phyloP scores from a whole-genome alignment of 2,329 filamentous ascomycete genomes.

The Phyllosticta paracitricarpa region DNA sequence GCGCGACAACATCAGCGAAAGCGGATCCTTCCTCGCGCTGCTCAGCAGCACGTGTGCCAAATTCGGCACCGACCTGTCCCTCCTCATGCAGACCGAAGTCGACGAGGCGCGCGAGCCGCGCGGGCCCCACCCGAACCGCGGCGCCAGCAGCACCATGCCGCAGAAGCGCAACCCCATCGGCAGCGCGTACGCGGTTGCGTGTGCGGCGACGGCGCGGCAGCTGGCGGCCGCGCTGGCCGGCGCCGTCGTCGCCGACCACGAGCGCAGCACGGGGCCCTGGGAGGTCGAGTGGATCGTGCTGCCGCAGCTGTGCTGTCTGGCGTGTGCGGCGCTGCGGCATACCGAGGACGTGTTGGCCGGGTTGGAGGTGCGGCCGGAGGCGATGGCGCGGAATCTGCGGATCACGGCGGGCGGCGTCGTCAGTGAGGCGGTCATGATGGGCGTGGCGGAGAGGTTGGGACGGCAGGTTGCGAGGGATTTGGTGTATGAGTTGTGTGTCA shows the following conservation, averaged over 20 bases:
- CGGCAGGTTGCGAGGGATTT: conserved; percentile 19
- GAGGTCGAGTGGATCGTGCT: conserved; percentile 24
- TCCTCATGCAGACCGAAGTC: conserved; percentile 23
- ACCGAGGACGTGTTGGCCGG: conserved; percentile 18
- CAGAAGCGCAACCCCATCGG: conserved; percentile 31
- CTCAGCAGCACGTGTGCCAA: conserved; percentile 20
- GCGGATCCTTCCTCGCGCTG: conserved; percentile 18
- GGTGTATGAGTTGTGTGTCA: neutral
- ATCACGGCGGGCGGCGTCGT: conserved; percentile 26
- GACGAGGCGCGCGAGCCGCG: conserved; percentile 25
- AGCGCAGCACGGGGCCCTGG: conserved; percentile 22
- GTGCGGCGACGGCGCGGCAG: conserved; percentile 17
- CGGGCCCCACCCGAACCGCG: conserved; percentile 39
- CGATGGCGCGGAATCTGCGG: conserved; percentile 18
- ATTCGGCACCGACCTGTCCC: conserved; percentile 20
- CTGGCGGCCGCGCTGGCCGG: conserved; percentile 18
- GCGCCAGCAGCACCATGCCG: conserved; percentile 48
- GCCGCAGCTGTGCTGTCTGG: conserved; percentile 20
- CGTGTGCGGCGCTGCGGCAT: conserved; percentile 17
- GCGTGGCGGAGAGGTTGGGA: conserved; percentile 23
- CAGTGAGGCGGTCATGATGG: conserved; percentile 32
- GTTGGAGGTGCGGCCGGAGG: conserved; percentile 18
- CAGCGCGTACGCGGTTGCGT: conserved; percentile 19
- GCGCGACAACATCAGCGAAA: conserved; percentile 21
- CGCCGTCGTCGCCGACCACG: conserved; percentile 23